Evolutionary conservation across 768 basidiomycete genomes (phyloP), one percentile per base, ranked within the genome.

Genomic region (Mycena filopes): DNA sequence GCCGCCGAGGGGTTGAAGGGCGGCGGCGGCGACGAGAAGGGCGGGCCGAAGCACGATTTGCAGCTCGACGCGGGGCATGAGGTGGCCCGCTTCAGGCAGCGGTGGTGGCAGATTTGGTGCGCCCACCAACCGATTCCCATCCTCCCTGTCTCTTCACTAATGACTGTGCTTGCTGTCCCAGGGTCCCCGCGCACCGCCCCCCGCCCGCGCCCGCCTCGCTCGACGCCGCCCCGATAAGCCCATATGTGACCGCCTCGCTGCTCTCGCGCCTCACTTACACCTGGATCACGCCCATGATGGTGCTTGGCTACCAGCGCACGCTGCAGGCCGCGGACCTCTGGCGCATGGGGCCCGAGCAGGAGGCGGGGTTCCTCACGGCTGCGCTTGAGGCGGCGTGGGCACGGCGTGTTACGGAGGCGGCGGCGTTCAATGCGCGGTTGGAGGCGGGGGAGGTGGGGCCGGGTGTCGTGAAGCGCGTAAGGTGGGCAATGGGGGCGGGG

Each of bases 321-420:
- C 80, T 94, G 13, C 90, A 91, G 71, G 89, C 89, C 0, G 84
- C 88, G 1, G 93, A 94, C 76, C 76, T 93, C 10, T 92, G 90
- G 90, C 86, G 86, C 71, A 79, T 93, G 69, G 86, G 87, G 60
- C 73, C 80, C 6, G 71, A 80, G 12, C 82, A 84, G 40, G 82
- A 88, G 68, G 78, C 86, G 25, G 83, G 79, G 0, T 62, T 66
- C 16, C 80, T 93, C 23, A 82, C 87, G 1, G 74, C 75, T 8
- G 77, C 78, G 65, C 82, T 94, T 23, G 84, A 91, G 62, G 80
- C 73, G n/a, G 78, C 87, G 5, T 90, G 89, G 83, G 79, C 75
- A 3, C 72, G 74, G 7, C 81, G 91, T 36, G 79, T 84, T 16
- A 51, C 70, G 26, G 79, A 76, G 4, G 88, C 89, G 0, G 74